These are phyloP conservation scores for Vanilla planifolia DNA, from an alignment of 106 monocot species.

Conservation along the genomic window DNA sequence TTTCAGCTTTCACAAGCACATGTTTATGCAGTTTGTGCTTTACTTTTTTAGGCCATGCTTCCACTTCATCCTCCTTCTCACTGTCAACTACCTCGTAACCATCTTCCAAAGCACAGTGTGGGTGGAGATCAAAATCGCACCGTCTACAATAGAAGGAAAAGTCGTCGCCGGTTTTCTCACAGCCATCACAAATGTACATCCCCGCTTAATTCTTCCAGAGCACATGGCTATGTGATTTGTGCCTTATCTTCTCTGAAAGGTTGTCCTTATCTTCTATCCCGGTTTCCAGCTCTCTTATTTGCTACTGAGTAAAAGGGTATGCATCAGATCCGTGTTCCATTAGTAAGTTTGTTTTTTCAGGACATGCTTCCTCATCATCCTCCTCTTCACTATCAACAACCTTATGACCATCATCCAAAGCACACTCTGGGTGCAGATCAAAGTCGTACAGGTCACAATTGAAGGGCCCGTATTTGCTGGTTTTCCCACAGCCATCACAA, in stretches of 20 bases:
- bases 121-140: conserved; percentile 43
- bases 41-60: conserved; percentile 24
- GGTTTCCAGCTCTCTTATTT: conserved; percentile 24
- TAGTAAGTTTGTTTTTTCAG: conserved; percentile 28
- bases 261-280: conserved; percentile 29
- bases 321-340: conserved; percentile 36
- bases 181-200: conserved; percentile 27
- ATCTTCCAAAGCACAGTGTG: conserved; percentile 31
- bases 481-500: conserved; percentile 26
- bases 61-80: conserved; percentile 2
- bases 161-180: conserved; percentile 7
- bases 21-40: conserved; percentile 32
- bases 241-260: conserved; percentile 29
- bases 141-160: conserved; percentile 37
- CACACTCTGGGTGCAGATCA: conserved; percentile 41
- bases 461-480: conserved; percentile 25
- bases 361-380: conserved; percentile 14
- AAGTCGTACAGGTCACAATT: conserved; percentile 33
- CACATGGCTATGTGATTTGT: conserved; percentile 22
- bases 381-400: not conserved
- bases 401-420: conserved; percentile 10
- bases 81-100: not conserved
- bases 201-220: conserved; percentile 15
- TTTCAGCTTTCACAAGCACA: conserved; percentile 18
- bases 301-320: conserved; percentile 53